phyloP scores from a whole-genome alignment of 164 flowering plant species.

The Tetrastigma voinierianum region DNA sequence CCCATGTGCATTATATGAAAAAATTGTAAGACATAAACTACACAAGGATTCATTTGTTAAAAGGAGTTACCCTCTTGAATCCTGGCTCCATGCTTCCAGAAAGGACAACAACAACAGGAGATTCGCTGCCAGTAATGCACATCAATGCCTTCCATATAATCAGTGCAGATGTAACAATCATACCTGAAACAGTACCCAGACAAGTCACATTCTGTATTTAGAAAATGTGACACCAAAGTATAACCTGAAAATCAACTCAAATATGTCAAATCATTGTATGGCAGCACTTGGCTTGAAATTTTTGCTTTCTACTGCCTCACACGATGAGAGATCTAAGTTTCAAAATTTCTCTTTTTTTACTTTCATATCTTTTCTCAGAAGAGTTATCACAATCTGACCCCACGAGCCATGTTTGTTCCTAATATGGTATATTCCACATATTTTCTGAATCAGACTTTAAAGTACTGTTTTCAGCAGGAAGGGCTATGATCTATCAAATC shows the following conservation, averaged over 20 bases:
- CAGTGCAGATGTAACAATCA: slow-evolving; percentile 77
- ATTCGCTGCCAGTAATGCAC: slow-evolving; percentile 82
- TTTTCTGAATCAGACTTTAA: too few species aligned
- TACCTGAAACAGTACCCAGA: slow-evolving; percentile 34
- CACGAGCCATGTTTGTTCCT: too few species aligned
- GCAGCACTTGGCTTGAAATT: too few species aligned
- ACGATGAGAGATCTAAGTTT: too few species aligned
- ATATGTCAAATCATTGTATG: background rate
- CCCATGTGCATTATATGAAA: background rate
- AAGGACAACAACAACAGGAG: slow-evolving; percentile 80
- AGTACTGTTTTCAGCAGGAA: too few species aligned
- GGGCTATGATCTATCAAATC: too few species aligned
- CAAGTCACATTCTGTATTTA: background rate
- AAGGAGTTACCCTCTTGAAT: slow-evolving; percentile 59
- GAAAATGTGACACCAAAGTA: background rate
- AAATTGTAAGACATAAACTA: background rate
- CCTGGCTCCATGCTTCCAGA: slow-evolving; percentile 93
- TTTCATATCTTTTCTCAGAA: too few species aligned
- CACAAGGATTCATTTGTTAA: background rate
- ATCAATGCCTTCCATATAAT: slow-evolving; percentile 84
- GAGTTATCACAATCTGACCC: too few species aligned
- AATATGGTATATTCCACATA: too few species aligned
- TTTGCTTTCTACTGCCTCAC: too few species aligned
- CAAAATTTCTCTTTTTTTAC: too few species aligned
- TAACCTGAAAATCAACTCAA: background rate